A percentile compares a stretch with the other conserved stretches of the same genome.
These are phyloP conservation scores for Trichoderma sp. DNA, from an alignment of 2,329 filamentous ascomycete species.

Conservation along the genomic window DNA sequence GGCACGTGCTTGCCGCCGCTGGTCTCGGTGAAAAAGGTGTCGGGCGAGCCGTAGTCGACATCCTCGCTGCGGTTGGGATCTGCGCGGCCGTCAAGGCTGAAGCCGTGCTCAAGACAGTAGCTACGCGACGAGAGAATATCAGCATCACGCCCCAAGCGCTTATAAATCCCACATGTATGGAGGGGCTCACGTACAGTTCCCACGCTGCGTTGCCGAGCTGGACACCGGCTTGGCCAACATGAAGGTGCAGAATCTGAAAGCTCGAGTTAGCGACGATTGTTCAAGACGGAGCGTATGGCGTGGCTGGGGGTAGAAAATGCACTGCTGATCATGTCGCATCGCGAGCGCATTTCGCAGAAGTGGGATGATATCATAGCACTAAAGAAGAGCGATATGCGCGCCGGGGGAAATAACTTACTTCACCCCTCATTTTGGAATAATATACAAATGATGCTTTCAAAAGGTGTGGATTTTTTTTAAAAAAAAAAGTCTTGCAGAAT, in stretches of 20 bases:
- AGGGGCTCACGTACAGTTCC: conserved; percentile 65
- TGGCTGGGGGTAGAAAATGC: not conserved
- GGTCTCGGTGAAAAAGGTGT: conserved; percentile 75
- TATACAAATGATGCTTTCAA: not conserved
- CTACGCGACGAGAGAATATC: conserved; percentile 42
- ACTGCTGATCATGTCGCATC: not conserved
- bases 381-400: not conserved
- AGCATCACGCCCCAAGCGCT: conserved; percentile 29
- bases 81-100: conserved; percentile 64
- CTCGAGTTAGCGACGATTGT: conserved; percentile 2
- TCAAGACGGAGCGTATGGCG: not conserved
- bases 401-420: conserved; percentile 45
- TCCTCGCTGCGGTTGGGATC: conserved; percentile 63
- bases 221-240: conserved; percentile 68
- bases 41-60: conserved; percentile 62
- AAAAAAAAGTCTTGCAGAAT: not conserved
- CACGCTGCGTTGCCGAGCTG: conserved; percentile 75
- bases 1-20: conserved; percentile 72
- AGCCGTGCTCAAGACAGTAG: conserved; percentile 72
- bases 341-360: not conserved
- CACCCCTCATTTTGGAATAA: conserved; percentile 55
- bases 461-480: not conserved
- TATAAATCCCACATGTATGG: conserved; percentile 21
- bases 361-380: conserved; percentile 15
- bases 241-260: conserved; percentile 61